These are phyloP conservation scores for Nicotiana attenuata DNA, from an alignment of 257 asterid genomes.

Conservation along the genomic window DNA sequence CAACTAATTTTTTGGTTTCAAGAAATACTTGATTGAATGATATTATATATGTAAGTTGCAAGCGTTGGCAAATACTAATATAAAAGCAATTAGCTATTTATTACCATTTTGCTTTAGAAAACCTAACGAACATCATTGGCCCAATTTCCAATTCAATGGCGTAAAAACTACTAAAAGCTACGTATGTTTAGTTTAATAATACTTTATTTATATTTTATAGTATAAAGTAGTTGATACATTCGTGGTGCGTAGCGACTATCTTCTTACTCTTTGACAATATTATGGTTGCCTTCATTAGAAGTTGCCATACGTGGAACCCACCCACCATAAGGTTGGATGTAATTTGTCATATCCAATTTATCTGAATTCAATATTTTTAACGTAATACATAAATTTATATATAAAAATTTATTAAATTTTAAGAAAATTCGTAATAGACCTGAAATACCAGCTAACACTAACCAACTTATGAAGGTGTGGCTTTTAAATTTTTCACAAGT, in stretches of 20 bases:
- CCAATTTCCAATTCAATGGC: not conserved
- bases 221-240: not conserved
- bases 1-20: not conserved
- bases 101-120: not conserved
- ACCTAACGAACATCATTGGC: not conserved
- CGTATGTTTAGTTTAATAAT: not conserved
- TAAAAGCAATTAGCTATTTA: not conserved
- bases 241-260: not conserved
- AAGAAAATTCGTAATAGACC: not conserved
- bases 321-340: not conserved
- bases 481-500: not conserved
- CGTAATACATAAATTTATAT: no score
- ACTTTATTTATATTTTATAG: not conserved
- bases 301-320: not conserved
- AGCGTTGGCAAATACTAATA: no score
- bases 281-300: constrained; percentile 10
- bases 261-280: not conserved
- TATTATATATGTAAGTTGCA: not conserved
- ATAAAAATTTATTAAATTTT: no score
- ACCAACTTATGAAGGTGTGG: not conserved
- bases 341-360: no score
- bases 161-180: not conserved
- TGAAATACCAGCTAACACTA: not conserved
- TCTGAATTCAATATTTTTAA: not conserved
- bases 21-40: not conserved